A percentile compares a stretch with the other conserved stretches of the same genome.
phyloP scores from a whole-genome alignment of 2,329 filamentous ascomycete species.

The Scedosporium boydii region DNA sequence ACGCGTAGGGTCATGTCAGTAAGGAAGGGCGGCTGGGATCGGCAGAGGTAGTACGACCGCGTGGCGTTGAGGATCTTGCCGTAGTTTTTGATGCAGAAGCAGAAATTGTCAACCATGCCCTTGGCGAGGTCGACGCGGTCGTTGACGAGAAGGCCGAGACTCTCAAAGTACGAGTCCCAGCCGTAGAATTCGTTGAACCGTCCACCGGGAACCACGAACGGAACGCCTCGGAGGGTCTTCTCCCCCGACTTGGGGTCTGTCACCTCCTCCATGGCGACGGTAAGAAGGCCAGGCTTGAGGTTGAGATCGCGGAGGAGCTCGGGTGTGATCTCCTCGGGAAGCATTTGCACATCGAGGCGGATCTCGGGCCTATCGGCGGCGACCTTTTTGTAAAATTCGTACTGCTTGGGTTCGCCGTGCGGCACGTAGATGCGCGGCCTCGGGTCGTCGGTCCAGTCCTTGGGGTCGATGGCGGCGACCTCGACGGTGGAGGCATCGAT shows the following conservation, averaged over 20 bases:
- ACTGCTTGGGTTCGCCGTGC: slow-evolving; percentile 72
- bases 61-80: slow-evolving; percentile 98
- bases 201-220: slow-evolving; percentile 95
- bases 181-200: slow-evolving; percentile 98
- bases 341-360: slow-evolving; percentile 73
- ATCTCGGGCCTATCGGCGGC: slow-evolving; percentile 73
- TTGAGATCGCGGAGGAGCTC: slow-evolving; percentile 79
- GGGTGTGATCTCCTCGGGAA: slow-evolving; percentile 69
- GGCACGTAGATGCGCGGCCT: slow-evolving; percentile 89
- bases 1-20: slow-evolving; percentile 95
- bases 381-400: slow-evolving; percentile 78
- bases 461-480: slow-evolving; percentile 77
- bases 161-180: slow-evolving; percentile 99
- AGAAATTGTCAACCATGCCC: slow-evolving; percentile 92
- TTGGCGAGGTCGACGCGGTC: slow-evolving; percentile 82
- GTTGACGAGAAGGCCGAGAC: slow-evolving; percentile 77
- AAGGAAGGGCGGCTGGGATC: slow-evolving; percentile 92
- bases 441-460: slow-evolving; percentile 89
- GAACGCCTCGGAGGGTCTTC: slow-evolving; percentile 65
- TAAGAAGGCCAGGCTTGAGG: slow-evolving; percentile 76
- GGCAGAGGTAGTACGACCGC: slow-evolving; percentile 85
- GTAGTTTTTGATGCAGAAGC: slow-evolving; percentile 97
- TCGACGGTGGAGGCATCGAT: slow-evolving; percentile 87
- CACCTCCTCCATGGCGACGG: slow-evolving; percentile 77
- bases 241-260: slow-evolving; percentile 58